A percentile compares a stretch with the other conserved stretches of the same genome.
phyloP scores from a whole-genome alignment of 2,329 filamentous ascomycete species.

The Xylaria sp. region DNA sequence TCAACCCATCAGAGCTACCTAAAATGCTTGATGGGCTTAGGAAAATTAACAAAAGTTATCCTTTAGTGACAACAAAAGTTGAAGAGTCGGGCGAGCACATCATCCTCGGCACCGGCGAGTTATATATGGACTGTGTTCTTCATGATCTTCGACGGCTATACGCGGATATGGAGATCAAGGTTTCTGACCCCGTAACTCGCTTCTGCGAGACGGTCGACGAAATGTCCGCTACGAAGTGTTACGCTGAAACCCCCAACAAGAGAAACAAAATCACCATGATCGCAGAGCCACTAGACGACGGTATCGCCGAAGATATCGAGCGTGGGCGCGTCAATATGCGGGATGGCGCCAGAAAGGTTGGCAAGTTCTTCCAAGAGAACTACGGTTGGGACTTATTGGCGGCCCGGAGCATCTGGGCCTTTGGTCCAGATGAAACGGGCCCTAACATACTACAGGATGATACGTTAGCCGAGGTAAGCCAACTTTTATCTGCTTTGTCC shows the following conservation, averaged over 20 bases:
- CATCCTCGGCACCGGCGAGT: constrained; percentile 91
- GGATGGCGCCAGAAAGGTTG: constrained; percentile 90
- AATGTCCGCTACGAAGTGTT: constrained; percentile 97
- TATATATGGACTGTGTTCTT: constrained; percentile 99
- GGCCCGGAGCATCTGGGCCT: constrained; percentile 96
- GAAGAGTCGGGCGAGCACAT: constrained; percentile 98
- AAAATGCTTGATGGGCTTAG: constrained; percentile 98
- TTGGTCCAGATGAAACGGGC: constrained; percentile 93
- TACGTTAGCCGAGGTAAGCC: constrained; percentile 82
- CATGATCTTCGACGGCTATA: constrained; percentile 94
- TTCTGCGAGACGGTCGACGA: constrained; percentile 99
- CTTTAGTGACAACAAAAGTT: constrained; percentile 94
- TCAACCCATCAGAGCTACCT: constrained; percentile 96
- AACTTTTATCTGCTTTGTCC: constrained; percentile 22
- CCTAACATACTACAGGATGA: constrained; percentile 98
- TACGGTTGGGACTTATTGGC: constrained; percentile 98
- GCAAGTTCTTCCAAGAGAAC: constrained; percentile 96
- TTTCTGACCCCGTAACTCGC: constrained; percentile 95
- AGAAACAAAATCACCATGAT: constrained; percentile 99
- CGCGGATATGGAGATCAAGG: constrained; percentile 99
- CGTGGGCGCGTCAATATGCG: constrained; percentile 89
- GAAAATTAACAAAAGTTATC: constrained; percentile 98
- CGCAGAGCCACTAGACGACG: constrained; percentile 93
- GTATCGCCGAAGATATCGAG: constrained; percentile 95
- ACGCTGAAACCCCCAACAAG: constrained; percentile 97